Evolutionary conservation across 2,329 filamentous ascomycete species (phyloP), one percentile per base, ranked within the genome.

Genomic region (Pseudocercospora pini-densiflorae): DNA sequence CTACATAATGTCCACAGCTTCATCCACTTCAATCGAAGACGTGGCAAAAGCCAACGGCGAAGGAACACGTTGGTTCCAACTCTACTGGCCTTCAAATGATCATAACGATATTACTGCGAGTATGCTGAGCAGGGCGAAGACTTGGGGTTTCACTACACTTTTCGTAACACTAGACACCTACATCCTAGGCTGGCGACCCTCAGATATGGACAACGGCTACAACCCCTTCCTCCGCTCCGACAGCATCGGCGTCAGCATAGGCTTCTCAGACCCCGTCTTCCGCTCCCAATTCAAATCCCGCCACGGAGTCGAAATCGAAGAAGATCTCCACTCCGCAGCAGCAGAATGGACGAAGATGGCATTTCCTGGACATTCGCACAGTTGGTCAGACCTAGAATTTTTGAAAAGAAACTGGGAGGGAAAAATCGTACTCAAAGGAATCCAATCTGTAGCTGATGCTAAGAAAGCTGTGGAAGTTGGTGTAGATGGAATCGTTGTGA

Each of bases 161-260:
- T 85, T 93, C 7, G 88, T 93, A 0, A 93, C 91, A 0, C 81
- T 92, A 0, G 91, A 93, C 76, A 92, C 89, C 0, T 91, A 87
- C 78, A 84, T 84, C 14, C 81, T 93, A 40, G 86, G 85, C 0
- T 93, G 90, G 90, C 82, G 91, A 43, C 90, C 90, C 9, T 61
- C 60, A 19, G 73, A 75, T 61, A 63, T 74, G 59, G 72, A 75
- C 23, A 67, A 72, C 33, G 71, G 67, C 29, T 71, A 71, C 62
- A 69, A 70, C 47, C 71, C 69, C 1, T 73, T 73, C 60, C 53
- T 72, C 1, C 61, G 67, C n/a, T 63, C 66, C n/a, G 71, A 72
- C 47, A 36, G 62, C 0, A 76, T 86, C 9, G 90, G 90, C 2
- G 85, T 86, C 59, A 81, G 85, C 53, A 83, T 89, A 2, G 90